A percentile compares a stretch with the other conserved stretches of the same genome.
phyloP scores from a whole-genome alignment of 2,329 filamentous ascomycete genomes.

The Chalara sp. region DNA sequence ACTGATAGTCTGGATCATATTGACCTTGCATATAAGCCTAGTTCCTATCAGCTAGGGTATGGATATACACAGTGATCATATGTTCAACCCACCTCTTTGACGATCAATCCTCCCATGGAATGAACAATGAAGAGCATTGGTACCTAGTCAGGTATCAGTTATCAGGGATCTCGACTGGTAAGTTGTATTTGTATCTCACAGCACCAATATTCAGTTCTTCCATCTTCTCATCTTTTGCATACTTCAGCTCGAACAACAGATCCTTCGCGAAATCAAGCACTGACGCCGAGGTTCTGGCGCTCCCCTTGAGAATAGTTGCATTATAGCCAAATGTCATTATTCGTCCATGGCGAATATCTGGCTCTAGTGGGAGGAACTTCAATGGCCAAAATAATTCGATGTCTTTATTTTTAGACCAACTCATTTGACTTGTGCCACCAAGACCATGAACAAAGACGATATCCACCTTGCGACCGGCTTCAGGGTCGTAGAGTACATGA shows the following conservation, averaged over 20 bases:
- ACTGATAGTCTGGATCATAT: conserved; percentile 12
- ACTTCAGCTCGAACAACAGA: conserved; percentile 21
- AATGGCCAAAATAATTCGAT: too few relatives aligned
- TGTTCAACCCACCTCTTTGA: conserved; percentile 13
- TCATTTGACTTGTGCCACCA: conserved; percentile 29
- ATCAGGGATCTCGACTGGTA: too few relatives aligned
- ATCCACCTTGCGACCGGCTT: conserved; percentile 11
- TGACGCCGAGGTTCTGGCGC: conserved; percentile 1
- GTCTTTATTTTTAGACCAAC: conserved; percentile 28
- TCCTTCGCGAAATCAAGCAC: conserved; percentile 25
- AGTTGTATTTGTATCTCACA: too few relatives aligned
- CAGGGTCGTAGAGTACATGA: conserved; percentile 11
- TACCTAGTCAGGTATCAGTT: conserved; percentile 6
- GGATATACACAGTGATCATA: too few relatives aligned
- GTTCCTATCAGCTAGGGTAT: too few relatives aligned
- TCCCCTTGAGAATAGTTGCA: conserved; percentile 3
- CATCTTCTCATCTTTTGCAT: too few relatives aligned
- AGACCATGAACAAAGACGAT: conserved; percentile 36
- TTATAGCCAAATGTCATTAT: conserved; percentile 13
- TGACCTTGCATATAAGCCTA: background rate
- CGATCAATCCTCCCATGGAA: conserved; percentile 12
- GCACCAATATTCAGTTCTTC: too few relatives aligned
- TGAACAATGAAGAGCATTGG: conserved; percentile 13
- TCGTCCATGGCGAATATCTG: conserved; percentile 4
- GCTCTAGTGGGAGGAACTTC: conserved; percentile 7